These are phyloP conservation scores for Zalerion maritima DNA, from an alignment of 495 filamentous ascomycete species.

Conservation along the genomic window DNA sequence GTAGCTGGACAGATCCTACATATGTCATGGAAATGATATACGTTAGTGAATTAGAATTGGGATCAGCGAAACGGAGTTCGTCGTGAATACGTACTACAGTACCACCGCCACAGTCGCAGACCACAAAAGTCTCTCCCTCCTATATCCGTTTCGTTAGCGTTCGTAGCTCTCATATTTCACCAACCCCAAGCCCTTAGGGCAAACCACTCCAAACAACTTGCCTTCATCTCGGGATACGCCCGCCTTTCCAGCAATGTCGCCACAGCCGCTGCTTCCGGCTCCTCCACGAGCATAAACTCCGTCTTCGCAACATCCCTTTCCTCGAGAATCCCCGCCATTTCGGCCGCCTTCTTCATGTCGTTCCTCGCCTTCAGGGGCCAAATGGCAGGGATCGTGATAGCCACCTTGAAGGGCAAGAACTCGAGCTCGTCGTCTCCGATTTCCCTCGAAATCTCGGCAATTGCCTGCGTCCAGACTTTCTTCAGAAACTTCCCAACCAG, in stretches of 20 bases:
- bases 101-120: slow-evolving; percentile 16
- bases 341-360: slow-evolving; percentile 10
- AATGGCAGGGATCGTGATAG: slow-evolving; percentile 17
- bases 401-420: slow-evolving; percentile 10
- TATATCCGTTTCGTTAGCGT: no score
- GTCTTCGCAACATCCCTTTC: slow-evolving; percentile 10
- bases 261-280: slow-evolving; percentile 15
- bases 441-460: slow-evolving; percentile 5
- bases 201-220: not conserved
- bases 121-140: slow-evolving; percentile 11
- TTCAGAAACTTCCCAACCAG: slow-evolving; percentile 9
- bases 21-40: no score
- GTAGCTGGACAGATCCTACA: slow-evolving; percentile 14
- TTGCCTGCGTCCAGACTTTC: slow-evolving; percentile 10
- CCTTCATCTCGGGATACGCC: slow-evolving; percentile 2
- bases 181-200: no score
- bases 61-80: no score
- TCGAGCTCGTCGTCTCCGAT: slow-evolving; percentile 6
- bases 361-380: slow-evolving; percentile 14
- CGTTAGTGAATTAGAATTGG: no score
- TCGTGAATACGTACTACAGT: slow-evolving; percentile 16
- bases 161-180: no score
- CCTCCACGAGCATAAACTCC: slow-evolving; percentile 10
- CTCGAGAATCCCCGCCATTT: slow-evolving; percentile 8
- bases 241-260: slow-evolving; percentile 9